Evolutionary conservation across 148 eudicot genomes (phyloP), one percentile per base, ranked within the genome.

Genomic region (Polygonum maritimum): DNA sequence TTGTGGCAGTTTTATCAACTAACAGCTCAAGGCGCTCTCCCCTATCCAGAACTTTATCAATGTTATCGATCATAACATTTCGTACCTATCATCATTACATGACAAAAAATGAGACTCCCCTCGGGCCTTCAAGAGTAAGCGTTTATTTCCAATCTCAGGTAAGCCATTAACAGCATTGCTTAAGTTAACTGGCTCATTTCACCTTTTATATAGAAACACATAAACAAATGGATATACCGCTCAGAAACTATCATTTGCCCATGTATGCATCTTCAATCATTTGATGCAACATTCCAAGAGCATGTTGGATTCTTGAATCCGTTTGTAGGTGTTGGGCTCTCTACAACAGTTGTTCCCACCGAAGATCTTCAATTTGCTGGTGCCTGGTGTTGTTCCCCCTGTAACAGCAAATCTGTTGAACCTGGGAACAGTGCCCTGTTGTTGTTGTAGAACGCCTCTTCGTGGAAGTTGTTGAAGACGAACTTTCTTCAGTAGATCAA

Each of bases 261-360:
- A 76, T 84, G 80, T 92, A 94, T 84, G 99, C 99, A 92, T 95
- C 99, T 79, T 95, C 97, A 88, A 95, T 87, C 97, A 95, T 92
- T 77, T 95, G 99, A 83, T 89, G 96, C 65, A 95, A 78, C 94
- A 95, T 84, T 69, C 86, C 89, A 73, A 95, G 97, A 79, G n/a
- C n/a, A n/a, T n/a, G n/a, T n/a, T n/a, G n/a, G n/a, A n/a, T n/a
- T n/a, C n/a, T n/a, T n/a, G n/a, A n/a, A n/a, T n/a, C n/a, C n/a
- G n/a, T n/a, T n/a, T n/a, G n/a, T n/a, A n/a, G n/a, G n/a, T n/a
- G n/a, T n/a, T n/a, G n/a, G n/a, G n/a, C n/a, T n/a, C n/a, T n/a
- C n/a, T n/a, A n/a, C n/a, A n/a, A n/a, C n/a, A n/a, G n/a, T n/a
- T n/a, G n/a, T n/a, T n/a, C n/a, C n/a, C n/a, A n/a, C n/a, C n/a